Base-by-base conservation (phyloP, 2,329 filamentous ascomycete genomes). In the Byssochlamys sp. region DNA sequence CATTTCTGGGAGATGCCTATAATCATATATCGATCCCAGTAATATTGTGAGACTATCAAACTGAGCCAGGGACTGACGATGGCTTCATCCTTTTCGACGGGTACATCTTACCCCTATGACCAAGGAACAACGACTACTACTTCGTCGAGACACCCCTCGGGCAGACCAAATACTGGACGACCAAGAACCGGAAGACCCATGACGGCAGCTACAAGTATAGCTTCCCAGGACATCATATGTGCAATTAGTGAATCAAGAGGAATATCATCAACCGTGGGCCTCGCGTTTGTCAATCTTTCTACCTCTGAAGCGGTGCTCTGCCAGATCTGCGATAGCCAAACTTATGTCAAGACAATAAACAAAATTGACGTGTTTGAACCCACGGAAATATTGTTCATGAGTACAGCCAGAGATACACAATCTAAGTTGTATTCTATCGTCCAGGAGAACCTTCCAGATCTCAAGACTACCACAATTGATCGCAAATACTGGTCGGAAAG, bases 311-410 rank as follows among this genome's bases (percentile, higher is more conserved):
- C 85, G 14, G 84, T 91, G 28, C 80, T 97, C 45, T 95, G 90
- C 67, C 90, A 96, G 67, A 92, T 97, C 62, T 91, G 88, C 67
- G 92, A 97, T 71, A 95, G 87, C 57, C 91, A 96, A 69, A 95
- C 91, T 33, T 97, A 95, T 69, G 86, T 91, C 58, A 87, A 86
- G 67, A 95, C 91, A 0, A 79, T 95, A 29, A 89, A 95, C 72
- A 96, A 96, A 69, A 80, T 97, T 33, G 83, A 84, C 55, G 84
- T 96, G 26, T 88, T 90, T 64, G 83, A 87, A 26, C 91, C 92
- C 0, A 88, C 86, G 1, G 84, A 87, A 61, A 88, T 96, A 54
- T 75, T 97, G 1, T 86, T 95, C 63, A 85, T 90, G 67, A 82
- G 82, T 3, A 87, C 87, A 1, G 82, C 85, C n/a, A 84, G 86